These are phyloP conservation scores for Exophiala phaeomuriformis DNA, from an alignment of 2,329 filamentous ascomycete species.

Conservation along the genomic window DNA sequence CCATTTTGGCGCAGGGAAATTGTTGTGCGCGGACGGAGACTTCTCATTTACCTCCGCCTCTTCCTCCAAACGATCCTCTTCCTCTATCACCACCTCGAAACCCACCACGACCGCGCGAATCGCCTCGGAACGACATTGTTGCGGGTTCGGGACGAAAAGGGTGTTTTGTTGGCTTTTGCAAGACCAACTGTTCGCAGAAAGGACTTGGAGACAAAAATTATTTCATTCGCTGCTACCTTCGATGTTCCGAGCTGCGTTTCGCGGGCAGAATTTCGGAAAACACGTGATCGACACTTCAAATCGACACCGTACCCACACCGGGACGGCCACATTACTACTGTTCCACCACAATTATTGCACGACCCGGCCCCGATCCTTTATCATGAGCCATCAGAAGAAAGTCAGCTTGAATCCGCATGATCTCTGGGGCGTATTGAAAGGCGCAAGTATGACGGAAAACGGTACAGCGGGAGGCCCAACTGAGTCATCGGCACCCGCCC, in stretches of 20 bases:
- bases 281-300: slow-evolving; percentile 17
- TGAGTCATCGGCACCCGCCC: slow-evolving; percentile 28
- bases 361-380: slow-evolving; percentile 9
- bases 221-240: slow-evolving; percentile 2
- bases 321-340: neutral
- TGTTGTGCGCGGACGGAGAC: slow-evolving; percentile 25
- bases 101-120: slow-evolving; percentile 45
- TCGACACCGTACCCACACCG: slow-evolving; percentile 10
- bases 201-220: slow-evolving; percentile 15
- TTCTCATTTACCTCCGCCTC: slow-evolving; percentile 36
- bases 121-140: slow-evolving; percentile 58
- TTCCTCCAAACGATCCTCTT: slow-evolving; percentile 38
- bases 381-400: slow-evolving; percentile 26
- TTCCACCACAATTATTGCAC: slow-evolving; percentile 11
- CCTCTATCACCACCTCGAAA: slow-evolving; percentile 48
- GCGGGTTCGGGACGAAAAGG: slow-evolving; percentile 3
- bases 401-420: slow-evolving; percentile 25
- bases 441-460: slow-evolving; percentile 21
- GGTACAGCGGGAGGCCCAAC: slow-evolving; percentile 4
- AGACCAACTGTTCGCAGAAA: neutral
- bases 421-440: slow-evolving; percentile 26
- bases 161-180: slow-evolving; percentile 3
- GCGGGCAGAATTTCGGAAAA: slow-evolving; percentile 10
- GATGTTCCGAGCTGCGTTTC: slow-evolving; percentile 10
- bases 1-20: slow-evolving; percentile 21